Conservation (phyloP, 192 early-diverging fungal species). For the Backusella luteola region DNA sequence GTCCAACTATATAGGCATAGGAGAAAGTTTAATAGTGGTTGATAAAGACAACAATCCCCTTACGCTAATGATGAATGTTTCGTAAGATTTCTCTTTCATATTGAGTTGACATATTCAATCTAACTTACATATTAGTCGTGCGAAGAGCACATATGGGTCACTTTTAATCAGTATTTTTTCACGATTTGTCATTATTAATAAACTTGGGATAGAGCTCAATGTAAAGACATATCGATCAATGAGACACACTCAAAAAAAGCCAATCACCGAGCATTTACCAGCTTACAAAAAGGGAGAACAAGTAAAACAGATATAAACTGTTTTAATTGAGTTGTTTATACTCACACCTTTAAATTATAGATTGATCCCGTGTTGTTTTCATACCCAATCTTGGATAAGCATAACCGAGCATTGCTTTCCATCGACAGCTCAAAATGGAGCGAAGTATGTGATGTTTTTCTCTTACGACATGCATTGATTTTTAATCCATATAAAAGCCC, state of each 20-base stretch:
- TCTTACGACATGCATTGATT: not conserved
- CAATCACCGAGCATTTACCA: not conserved
- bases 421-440: conserved; percentile 69
- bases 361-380: conserved; percentile 60
- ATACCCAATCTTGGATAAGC: conserved; percentile 69
- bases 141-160: conserved; percentile 34
- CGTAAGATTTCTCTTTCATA: not conserved
- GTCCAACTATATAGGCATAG: not conserved
- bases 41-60: not conserved
- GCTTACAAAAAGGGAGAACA: conserved; percentile 12
- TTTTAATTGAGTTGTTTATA: too few species aligned
- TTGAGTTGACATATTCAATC: too few species aligned
- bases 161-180: conserved; percentile 68
- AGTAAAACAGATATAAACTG: not conserved
- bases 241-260: not conserved
- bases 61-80: conserved; percentile 9
- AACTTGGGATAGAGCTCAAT: conserved; percentile 58
- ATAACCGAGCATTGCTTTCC: conserved; percentile 68
- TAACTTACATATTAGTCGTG: not conserved
- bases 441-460: not conserved
- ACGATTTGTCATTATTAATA: conserved; percentile 81
- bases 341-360: not conserved
- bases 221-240: not conserved
- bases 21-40: not conserved
- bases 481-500: conserved; percentile 26